Conservation (phyloP, 306 rosid genomes). For the Prunus campanulata region DNA sequence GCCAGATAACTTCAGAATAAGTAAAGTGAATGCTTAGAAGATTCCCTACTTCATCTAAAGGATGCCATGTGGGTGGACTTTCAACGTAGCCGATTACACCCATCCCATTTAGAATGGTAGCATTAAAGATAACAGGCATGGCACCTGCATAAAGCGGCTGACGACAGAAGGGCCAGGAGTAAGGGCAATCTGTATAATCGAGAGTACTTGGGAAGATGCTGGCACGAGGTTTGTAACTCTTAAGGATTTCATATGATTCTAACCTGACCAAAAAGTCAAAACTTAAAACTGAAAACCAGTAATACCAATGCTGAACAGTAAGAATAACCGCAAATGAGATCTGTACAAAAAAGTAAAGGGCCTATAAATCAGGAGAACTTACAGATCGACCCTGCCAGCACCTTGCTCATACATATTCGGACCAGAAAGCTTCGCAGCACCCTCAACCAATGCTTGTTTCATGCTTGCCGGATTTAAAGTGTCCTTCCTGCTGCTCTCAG, state of each 20-base stretch:
- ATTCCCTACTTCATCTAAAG: slow-evolving; percentile 86
- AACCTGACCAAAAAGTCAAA: slow-evolving; percentile 56
- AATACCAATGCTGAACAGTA: not conserved
- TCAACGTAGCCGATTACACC: slow-evolving; percentile 84
- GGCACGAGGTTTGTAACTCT: slow-evolving; percentile 83
- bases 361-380: slow-evolving; percentile 36
- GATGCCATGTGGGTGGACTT: slow-evolving; percentile 88
- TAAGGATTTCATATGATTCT: slow-evolving; percentile 87
- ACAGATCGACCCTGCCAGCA: slow-evolving; percentile 98
- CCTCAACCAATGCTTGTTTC: slow-evolving; percentile 98
- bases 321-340: not conserved
- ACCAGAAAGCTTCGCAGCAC: slow-evolving; percentile 87
- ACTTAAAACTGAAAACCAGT: slow-evolving; percentile 12
- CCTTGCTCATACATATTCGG: slow-evolving; percentile 97
- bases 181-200: slow-evolving; percentile 92
- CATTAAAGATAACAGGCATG: slow-evolving; percentile 95
- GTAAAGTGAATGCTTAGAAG: slow-evolving; percentile 89
- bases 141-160: slow-evolving; percentile 97
- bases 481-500: slow-evolving; percentile 61
- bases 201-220: slow-evolving; percentile 88
- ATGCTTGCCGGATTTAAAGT: slow-evolving; percentile 95
- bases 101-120: slow-evolving; percentile 97
- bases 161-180: slow-evolving; percentile 96
- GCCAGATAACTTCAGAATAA: slow-evolving; percentile 84
- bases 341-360: slow-evolving; percentile 9